These are phyloP conservation scores for Strobilomyces confusus DNA, from an alignment of 768 basidiomycete species.

Conservation along the genomic window DNA sequence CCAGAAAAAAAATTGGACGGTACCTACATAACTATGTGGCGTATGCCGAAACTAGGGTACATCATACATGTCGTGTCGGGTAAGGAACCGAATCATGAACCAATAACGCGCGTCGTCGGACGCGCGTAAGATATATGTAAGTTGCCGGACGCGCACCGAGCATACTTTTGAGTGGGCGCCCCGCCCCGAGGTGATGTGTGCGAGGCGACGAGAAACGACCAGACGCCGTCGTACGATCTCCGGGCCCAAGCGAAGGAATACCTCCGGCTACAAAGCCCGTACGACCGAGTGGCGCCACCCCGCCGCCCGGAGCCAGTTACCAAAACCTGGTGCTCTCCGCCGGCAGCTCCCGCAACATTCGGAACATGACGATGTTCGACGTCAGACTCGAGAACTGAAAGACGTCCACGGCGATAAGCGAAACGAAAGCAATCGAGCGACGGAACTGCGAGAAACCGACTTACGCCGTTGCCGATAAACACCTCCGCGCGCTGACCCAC, in stretches of 20 bases:
- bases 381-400: conserved; percentile 47
- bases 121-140: conserved; percentile 6
- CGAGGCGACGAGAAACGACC: neutral
- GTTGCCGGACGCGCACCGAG: neutral
- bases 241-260: neutral
- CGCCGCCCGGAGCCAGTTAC: conserved; percentile 17
- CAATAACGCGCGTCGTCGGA: conserved; percentile 7
- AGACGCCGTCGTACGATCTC: neutral
- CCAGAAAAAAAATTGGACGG: too few species aligned
- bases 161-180: neutral
- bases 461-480: conserved; percentile 68
- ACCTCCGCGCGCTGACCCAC: conserved; percentile 60
- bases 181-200: neutral
- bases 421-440: neutral
- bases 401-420: neutral
- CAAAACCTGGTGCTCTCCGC: conserved; percentile 40
- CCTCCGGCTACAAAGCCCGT: neutral
- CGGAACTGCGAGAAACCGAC: conserved; percentile 29
- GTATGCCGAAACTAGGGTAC: neutral
- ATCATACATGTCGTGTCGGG: neutral
- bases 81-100: neutral
- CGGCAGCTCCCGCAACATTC: conserved; percentile 34
- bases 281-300: neutral
- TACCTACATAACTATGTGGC: neutral
- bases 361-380: conserved; percentile 44